These are phyloP conservation scores for Coemansia asiatica DNA, from an alignment of 192 early-diverging fungal genomes.

Conservation along the genomic window DNA sequence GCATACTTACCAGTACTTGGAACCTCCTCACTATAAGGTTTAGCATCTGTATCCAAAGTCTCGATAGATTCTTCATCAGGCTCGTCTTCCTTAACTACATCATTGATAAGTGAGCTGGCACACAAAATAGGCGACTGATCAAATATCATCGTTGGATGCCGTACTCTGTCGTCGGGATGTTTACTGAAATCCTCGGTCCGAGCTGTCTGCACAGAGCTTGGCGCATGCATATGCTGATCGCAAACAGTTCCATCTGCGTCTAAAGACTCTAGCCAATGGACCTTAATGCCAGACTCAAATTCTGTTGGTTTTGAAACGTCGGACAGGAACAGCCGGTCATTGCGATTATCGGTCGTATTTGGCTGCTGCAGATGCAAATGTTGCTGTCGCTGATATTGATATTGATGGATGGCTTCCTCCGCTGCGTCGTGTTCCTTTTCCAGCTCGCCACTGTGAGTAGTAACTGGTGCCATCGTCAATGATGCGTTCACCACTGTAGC, in stretches of 20 bases:
- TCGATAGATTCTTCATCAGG: neutral
- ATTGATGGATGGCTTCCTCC: neutral
- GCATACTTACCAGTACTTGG: neutral
- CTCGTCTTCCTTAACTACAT: neutral
- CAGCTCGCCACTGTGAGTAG: neutral
- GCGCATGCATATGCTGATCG: constrained; percentile 34
- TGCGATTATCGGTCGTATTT: neutral
- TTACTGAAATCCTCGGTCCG: neutral
- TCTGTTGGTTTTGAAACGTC: neutral
- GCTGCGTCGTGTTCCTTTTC: too few species aligned
- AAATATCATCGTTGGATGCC: constrained; percentile 50
- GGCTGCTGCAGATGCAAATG: neutral
- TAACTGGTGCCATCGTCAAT: too few species aligned
- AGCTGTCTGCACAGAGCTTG: neutral
- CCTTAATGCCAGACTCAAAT: constrained; percentile 5
- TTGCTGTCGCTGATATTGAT: neutral
- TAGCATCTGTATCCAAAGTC: neutral
- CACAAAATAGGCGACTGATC: constrained; percentile 42
- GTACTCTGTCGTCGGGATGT: constrained; percentile 14
- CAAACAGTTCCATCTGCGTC: constrained; percentile 12
- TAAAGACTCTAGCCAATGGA: constrained; percentile 5
- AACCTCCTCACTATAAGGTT: neutral
- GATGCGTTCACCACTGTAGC: too few species aligned
- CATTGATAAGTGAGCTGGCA: constrained; percentile 23
- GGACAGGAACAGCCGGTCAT: neutral